Evolutionary conservation across 495 filamentous ascomycete species (phyloP), one percentile per base, ranked within the genome.

Genomic region (Hypomontagnella submonticulosa): DNA sequence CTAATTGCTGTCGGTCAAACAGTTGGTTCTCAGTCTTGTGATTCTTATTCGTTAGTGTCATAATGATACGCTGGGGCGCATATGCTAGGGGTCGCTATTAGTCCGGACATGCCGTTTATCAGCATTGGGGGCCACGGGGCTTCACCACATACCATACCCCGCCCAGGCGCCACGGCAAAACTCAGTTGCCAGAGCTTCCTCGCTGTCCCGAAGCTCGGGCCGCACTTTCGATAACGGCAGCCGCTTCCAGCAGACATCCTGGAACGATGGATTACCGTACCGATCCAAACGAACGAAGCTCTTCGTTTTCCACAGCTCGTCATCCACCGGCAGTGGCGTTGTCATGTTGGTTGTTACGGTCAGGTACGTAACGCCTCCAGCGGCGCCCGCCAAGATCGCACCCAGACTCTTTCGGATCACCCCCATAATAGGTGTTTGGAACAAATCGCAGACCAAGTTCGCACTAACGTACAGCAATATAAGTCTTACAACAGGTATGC

Each of bases 91-190:
- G 2, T 51, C 3, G 18, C 56, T 50, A 23, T 60, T 23, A 56
- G 41, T 20, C 34, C 15, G 32, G 12, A 58, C 33, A 11, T 18
- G n/a, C 32, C 55, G 7, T 32, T 23, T 27, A n/a, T 6, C 32
- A 33, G 0, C 33, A n/a, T 37, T 13, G 2, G 34, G 38, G 37
- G 15, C 23, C 13, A 3, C 5, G 23, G 30, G 23, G 50, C 15
- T n/a, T 2, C 15, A 41, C 15, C 12, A 77, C 81, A 55, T 70
- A 87, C 87, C 87, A 71, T 83, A 78, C 59, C 88, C 87, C 59
- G 85, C 78, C 85, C 85, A 90, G 20, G 88, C 81, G 20, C 86
- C 86, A 1, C 81, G 83, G 65, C 86, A 89, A 62, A 90, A 88
- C 38, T 84, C 83, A 51, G 84, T 77, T 4, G 81, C 79, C 23